Conservation (phyloP, 257 asterid genomes). For the Ligustrum vulgare region DNA sequence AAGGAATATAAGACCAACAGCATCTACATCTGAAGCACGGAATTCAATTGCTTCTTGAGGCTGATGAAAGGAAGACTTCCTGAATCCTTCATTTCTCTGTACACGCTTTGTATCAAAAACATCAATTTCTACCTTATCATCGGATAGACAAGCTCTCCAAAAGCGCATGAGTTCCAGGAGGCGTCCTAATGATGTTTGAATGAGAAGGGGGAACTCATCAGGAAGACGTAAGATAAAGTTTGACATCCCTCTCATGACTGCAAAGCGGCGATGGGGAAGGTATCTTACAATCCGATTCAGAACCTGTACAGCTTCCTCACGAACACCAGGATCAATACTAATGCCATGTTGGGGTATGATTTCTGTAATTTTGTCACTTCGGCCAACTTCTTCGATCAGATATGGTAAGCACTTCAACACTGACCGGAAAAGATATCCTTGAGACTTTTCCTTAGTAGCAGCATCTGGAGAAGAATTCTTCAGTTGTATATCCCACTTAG, state of each 20-base stretch:
- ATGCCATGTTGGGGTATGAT: constrained; percentile 99
- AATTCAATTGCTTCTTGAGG: constrained; percentile 83
- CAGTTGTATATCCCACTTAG: constrained; percentile 28
- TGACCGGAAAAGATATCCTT: constrained; percentile 94
- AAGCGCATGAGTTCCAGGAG: constrained; percentile 97
- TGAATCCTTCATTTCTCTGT: constrained; percentile 85
- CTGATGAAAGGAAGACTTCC: constrained; percentile 79
- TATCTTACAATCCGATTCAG: constrained; percentile 84
- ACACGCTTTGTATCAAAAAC: constrained; percentile 63
- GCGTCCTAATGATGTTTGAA: constrained; percentile 95
- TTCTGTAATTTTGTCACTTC: constrained; percentile 94
- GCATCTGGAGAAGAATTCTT: constrained; percentile 66
- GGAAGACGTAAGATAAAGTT: constrained; percentile 90
- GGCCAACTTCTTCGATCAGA: constrained; percentile 97
- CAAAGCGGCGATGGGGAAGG: constrained; percentile 98
- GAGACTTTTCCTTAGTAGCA: constrained; percentile 92
- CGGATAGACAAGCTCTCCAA: constrained; percentile 91
- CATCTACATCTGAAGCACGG: constrained; percentile 95
- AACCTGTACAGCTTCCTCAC: constrained; percentile 98
- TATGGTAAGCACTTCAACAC: constrained; percentile 98
- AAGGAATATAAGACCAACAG: constrained; percentile 96
- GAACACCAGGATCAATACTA: constrained; percentile 97
- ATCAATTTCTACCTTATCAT: constrained; percentile 63
- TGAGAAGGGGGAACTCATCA: constrained; percentile 98
- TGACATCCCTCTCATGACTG: constrained; percentile 97